phyloP scores from a whole-genome alignment of 2,329 filamentous ascomycete genomes.

The Sporothrix brasiliensis region DNA sequence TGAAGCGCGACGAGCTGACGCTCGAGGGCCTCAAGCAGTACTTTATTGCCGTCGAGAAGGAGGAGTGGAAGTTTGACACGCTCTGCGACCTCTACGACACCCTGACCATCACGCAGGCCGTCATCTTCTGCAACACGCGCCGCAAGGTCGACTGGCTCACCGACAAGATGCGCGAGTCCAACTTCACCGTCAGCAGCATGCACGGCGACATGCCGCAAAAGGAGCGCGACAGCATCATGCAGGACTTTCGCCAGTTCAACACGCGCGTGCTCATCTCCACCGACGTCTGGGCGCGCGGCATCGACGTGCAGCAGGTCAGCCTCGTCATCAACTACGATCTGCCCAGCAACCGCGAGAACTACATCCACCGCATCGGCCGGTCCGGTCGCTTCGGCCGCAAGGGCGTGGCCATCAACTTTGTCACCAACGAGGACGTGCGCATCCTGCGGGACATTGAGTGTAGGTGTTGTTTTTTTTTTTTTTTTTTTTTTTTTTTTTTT shows the following conservation, averaged over 20 bases:
- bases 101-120: slow-evolving; percentile 95
- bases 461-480: slow-evolving; percentile 50
- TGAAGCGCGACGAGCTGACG: slow-evolving; percentile 98
- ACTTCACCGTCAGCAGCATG: slow-evolving; percentile 98
- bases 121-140: slow-evolving; percentile 99
- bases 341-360: slow-evolving; percentile 98
- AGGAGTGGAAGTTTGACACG: slow-evolving; percentile 99
- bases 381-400: slow-evolving; percentile 95
- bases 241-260: slow-evolving; percentile 96
- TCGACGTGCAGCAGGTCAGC: slow-evolving; percentile 97
- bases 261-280: slow-evolving; percentile 95
- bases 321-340: slow-evolving; percentile 99
- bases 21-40: slow-evolving; percentile 98
- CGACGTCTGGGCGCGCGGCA: slow-evolving; percentile 96
- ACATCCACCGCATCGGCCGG: slow-evolving; percentile 97
- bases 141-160: slow-evolving; percentile 99
- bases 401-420: slow-evolving; percentile 99
- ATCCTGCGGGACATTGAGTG: slow-evolving; percentile 96
- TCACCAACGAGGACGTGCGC: slow-evolving; percentile 95
- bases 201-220: slow-evolving; percentile 99
- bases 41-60: slow-evolving; percentile 98
- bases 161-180: slow-evolving; percentile 98
- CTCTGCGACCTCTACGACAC: slow-evolving; percentile 98
- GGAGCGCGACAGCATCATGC: slow-evolving; percentile 98
- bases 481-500: too few species aligned